These are phyloP conservation scores for Annulohypoxylon nitens DNA, from an alignment of 495 filamentous ascomycete species.

Conservation along the genomic window DNA sequence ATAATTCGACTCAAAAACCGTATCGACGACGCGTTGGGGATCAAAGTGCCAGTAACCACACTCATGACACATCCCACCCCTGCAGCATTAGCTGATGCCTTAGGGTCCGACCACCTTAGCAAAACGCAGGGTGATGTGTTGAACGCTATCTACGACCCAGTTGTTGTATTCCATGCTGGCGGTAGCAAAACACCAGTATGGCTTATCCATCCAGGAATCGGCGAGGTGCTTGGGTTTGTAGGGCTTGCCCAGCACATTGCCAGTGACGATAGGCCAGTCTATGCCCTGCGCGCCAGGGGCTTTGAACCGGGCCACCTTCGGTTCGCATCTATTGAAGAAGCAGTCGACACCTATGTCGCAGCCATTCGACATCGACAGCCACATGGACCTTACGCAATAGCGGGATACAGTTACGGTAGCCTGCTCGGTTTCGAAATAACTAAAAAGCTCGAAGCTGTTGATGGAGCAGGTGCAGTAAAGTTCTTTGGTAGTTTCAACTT, in stretches of 20 bases:
- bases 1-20: slow-evolving; percentile 48
- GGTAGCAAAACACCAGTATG: slow-evolving; percentile 66
- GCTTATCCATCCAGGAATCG: slow-evolving; percentile 69
- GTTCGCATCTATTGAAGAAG: slow-evolving; percentile 54
- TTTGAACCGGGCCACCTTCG: slow-evolving; percentile 57
- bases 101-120: too few relatives aligned
- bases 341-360: slow-evolving; percentile 54
- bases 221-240: slow-evolving; percentile 69
- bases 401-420: slow-evolving; percentile 67
- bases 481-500: slow-evolving; percentile 59
- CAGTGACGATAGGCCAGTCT: slow-evolving; percentile 61
- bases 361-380: slow-evolving; percentile 65
- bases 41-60: too few relatives aligned
- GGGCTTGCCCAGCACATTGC: slow-evolving; percentile 56
- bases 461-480: slow-evolving; percentile 47
- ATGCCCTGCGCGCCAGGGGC: slow-evolving; percentile 67
- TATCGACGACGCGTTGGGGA: too few relatives aligned
- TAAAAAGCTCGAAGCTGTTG: slow-evolving; percentile 58
- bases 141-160: slow-evolving; percentile 53
- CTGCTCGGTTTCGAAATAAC: slow-evolving; percentile 68
- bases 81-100: too few relatives aligned
- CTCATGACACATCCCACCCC: too few relatives aligned
- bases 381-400: slow-evolving; percentile 67
- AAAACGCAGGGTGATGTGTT: too few relatives aligned
- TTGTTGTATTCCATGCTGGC: slow-evolving; percentile 55